Conservation (phyloP, 129 eudicot genomes). For the Chrysanthemum makinoi region DNA sequence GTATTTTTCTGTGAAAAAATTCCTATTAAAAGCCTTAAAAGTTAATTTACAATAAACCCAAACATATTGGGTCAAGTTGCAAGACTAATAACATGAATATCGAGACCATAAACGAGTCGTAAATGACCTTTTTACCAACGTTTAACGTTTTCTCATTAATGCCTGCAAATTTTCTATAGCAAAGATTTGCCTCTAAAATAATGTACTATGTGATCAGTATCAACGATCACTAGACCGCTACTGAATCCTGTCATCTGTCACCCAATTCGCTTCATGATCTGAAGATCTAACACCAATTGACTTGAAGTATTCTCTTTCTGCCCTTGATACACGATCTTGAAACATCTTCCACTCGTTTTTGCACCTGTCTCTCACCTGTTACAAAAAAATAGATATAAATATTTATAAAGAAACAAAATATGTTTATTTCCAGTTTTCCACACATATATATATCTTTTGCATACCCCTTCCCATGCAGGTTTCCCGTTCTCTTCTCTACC, state of each 20-base stretch:
- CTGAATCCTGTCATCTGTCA: constrained; percentile 22
- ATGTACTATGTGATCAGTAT: constrained; percentile 26
- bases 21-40: not conserved
- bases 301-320: constrained; percentile 56
- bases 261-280: constrained; percentile 33
- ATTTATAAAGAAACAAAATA: not conserved
- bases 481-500: constrained; percentile 46
- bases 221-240: constrained; percentile 10
- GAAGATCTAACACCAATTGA: constrained; percentile 48
- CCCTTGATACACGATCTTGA: constrained; percentile 46
- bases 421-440: too few species aligned
- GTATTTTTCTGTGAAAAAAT: too few species aligned
- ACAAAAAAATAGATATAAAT: constrained; percentile 9
- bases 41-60: not conserved
- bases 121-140: constrained; percentile 23
- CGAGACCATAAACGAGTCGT: not conserved
- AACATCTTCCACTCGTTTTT: constrained; percentile 72
- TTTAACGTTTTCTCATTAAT: constrained; percentile 13
- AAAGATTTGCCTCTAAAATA: constrained; percentile 19
- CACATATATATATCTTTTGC: constrained; percentile 7
- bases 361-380: constrained; percentile 77
- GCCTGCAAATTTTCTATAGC: constrained; percentile 3
- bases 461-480: constrained; percentile 82
- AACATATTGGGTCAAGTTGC: not conserved
- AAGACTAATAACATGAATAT: not conserved